These are phyloP conservation scores for Gamarada debralockiae DNA, from an alignment of 495 filamentous ascomycete species.

Conservation along the genomic window DNA sequence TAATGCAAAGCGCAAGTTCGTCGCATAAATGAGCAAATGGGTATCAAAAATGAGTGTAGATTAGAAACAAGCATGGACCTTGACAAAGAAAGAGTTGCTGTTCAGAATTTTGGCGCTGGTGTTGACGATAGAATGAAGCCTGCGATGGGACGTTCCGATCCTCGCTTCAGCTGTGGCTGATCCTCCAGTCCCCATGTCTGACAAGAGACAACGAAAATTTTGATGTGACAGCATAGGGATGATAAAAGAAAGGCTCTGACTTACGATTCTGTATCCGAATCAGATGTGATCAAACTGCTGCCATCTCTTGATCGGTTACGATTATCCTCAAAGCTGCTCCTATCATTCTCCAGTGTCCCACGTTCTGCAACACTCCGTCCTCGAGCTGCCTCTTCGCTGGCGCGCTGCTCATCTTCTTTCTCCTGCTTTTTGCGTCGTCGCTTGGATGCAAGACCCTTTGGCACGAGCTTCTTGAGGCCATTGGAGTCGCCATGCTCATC, in stretches of 20 bases:
- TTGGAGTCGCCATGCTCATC: slow-evolving; percentile 30
- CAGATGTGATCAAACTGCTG: slow-evolving; percentile 62
- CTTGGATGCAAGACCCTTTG: slow-evolving; percentile 39
- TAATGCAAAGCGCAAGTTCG: slow-evolving; percentile 11
- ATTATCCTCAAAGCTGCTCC: slow-evolving; percentile 19
- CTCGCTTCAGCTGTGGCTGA: slow-evolving; percentile 1
- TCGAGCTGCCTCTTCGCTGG: slow-evolving; percentile 23
- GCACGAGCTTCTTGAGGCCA: slow-evolving; percentile 44
- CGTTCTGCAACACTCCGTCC: slow-evolving; percentile 34
- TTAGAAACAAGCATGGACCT: slow-evolving; percentile 17
- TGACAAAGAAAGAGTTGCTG: not conserved
- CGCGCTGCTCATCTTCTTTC: slow-evolving; percentile 19
- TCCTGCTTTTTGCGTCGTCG: slow-evolving; percentile 39
- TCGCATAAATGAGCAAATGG: slow-evolving; percentile 8
- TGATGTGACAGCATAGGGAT: not conserved
- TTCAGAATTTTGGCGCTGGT: not conserved
- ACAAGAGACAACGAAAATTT: not conserved
- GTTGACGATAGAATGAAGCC: not conserved
- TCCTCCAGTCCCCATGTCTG: not conserved
- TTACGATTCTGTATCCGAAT: slow-evolving; percentile 69
- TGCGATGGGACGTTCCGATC: not conserved
- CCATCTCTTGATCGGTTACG: slow-evolving; percentile 25
- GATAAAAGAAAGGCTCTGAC: slow-evolving; percentile 27
- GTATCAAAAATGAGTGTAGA: slow-evolving; percentile 1
- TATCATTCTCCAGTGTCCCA: slow-evolving; percentile 27